Percentiles rank a stretch among this genome's conserved stretches.
phyloP scores from a whole-genome alignment of 1,139 yeast species.

The Candida freyschussii region DNA sequence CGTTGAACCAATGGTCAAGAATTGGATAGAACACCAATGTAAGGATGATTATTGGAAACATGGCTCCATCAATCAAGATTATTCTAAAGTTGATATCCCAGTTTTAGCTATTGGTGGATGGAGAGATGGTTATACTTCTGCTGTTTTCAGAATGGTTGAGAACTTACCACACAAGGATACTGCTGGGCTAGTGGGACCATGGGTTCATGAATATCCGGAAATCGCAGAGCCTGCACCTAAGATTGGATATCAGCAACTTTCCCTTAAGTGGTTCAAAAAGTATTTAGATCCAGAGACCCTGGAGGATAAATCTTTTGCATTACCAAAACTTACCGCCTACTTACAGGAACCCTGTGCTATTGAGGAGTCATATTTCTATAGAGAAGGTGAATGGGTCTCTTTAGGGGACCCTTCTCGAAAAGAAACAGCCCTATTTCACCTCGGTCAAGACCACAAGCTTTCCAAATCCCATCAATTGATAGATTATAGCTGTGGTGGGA shows the following conservation, averaged over 20 bases:
- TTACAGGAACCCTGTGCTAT: conserved; percentile 36
- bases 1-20: conserved; percentile 33
- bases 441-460: conserved; percentile 9
- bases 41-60: conserved; percentile 41
- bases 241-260: conserved; percentile 37
- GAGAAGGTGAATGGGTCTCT: conserved; percentile 37
- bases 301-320: conserved; percentile 19
- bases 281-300: conserved; percentile 26
- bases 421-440: conserved; percentile 12
- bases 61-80: conserved; percentile 39
- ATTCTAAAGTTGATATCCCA: conserved; percentile 34
- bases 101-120: conserved; percentile 40
- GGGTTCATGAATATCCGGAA: conserved; percentile 44
- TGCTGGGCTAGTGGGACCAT: conserved; percentile 36
- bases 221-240: conserved; percentile 40
- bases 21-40: conserved; percentile 38
- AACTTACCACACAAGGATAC: conserved; percentile 31
- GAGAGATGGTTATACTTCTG: conserved; percentile 40
- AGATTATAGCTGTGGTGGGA: conserved; percentile 25
- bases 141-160: conserved; percentile 37
- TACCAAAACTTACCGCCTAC: conserved; percentile 35
- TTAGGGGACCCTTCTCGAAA: conserved; percentile 16
- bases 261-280: conserved; percentile 35
- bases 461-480: conserved; percentile 7
- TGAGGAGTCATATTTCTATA: conserved; percentile 29